These are phyloP conservation scores for Rheum nobile DNA, from an alignment of 148 eudicot species.

Conservation along the genomic window DNA sequence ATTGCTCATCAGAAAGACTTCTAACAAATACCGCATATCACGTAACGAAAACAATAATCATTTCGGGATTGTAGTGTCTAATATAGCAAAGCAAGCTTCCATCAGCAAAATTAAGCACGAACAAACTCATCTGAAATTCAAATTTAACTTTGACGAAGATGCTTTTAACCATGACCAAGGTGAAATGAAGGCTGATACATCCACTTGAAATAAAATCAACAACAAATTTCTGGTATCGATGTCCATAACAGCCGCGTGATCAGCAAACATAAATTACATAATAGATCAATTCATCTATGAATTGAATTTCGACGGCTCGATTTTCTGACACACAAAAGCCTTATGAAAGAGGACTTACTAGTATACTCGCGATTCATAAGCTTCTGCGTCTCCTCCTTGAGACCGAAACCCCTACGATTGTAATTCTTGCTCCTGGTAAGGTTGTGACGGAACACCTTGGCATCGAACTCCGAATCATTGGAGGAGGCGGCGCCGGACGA, in stretches of 20 bases:
- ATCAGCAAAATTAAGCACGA: background rate
- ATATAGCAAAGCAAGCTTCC: background rate
- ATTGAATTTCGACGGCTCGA: background rate
- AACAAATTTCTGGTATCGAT: background rate
- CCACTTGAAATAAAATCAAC: background rate
- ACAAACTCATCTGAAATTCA: background rate
- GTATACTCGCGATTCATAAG: slow-evolving; percentile 82
- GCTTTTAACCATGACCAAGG: background rate
- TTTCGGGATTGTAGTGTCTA: background rate
- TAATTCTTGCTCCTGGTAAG: slow-evolving; percentile 85
- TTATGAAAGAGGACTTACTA: slow-evolving; percentile 27
- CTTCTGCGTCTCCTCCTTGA: slow-evolving; percentile 62
- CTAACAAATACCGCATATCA: background rate
- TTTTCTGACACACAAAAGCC: background rate
- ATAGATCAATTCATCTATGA: background rate
- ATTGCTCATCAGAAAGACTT: background rate
- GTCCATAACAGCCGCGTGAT: background rate
- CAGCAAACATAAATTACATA: background rate
- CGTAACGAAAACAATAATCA: background rate
- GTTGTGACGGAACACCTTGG: slow-evolving; percentile 76
- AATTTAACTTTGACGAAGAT: background rate
- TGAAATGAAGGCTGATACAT: background rate
- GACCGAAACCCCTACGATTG: slow-evolving; percentile 83
- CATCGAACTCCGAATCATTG: slow-evolving; percentile 47
- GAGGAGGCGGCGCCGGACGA: slow-evolving; percentile 16